Evolutionary conservation across 176 grass and related monocot genomes (phyloP).

Genomic region (Cenchrus fungigraminus): DNA sequence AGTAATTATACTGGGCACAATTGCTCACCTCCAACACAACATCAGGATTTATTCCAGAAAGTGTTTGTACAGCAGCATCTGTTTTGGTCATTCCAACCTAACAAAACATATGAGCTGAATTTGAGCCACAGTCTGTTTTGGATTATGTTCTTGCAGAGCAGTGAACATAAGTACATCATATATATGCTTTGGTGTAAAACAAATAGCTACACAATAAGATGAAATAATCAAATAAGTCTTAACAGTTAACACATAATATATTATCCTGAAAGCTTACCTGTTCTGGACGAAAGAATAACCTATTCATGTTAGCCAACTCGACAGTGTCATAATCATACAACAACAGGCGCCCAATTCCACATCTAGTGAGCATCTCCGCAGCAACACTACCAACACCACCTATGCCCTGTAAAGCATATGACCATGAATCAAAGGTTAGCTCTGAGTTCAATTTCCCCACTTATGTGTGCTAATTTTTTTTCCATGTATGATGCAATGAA

Average conservation of each 20-base stretch:
- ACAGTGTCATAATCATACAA: slow-evolving; percentile 98
- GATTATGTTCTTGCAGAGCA: slow-evolving; percentile 14
- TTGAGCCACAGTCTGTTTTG: neutral
- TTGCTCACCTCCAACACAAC: slow-evolving; percentile 83
- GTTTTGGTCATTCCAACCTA: slow-evolving; percentile 99
- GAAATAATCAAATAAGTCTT: neutral
- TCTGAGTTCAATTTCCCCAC: neutral
- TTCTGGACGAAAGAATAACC: slow-evolving; percentile 96
- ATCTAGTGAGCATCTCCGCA: slow-evolving; percentile 96
- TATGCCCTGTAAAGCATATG: slow-evolving; percentile 64
- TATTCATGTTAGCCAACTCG: slow-evolving; percentile 98
- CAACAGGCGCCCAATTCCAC: slow-evolving; percentile 92
- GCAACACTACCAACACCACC: slow-evolving; percentile 97
- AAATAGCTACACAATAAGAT: neutral
- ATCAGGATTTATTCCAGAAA: slow-evolving; percentile 95
- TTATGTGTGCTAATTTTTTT: neutral
- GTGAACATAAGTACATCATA: neutral
- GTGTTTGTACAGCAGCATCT: slow-evolving; percentile 93
- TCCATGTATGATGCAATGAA: neutral
- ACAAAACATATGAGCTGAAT: slow-evolving; percentile 13
- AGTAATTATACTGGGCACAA: neutral
- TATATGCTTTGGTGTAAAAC: slow-evolving; percentile 5
- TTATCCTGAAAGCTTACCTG: slow-evolving; percentile 58
- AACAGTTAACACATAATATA: neutral
- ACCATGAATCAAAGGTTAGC: slow-evolving; percentile 1